phyloP scores from a whole-genome alignment of 257 asterid species.

The Leonotis leonurus region DNA sequence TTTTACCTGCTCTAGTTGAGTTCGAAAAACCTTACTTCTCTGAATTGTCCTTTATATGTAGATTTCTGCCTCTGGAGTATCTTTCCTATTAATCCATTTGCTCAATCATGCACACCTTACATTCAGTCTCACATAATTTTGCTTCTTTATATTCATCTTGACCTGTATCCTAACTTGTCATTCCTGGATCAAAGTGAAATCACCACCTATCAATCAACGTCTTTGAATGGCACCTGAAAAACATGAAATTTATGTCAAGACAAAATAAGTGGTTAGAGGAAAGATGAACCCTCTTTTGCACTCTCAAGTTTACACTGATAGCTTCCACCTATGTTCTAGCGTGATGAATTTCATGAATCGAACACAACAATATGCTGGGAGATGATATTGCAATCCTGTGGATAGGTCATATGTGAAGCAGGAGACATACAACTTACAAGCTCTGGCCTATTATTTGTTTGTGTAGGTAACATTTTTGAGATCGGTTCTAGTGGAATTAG shows the following conservation, averaged over 20 bases:
- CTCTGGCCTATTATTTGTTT: conserved; percentile 1
- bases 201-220: not conserved
- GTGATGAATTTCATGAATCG: not conserved
- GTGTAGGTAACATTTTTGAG: conserved; percentile 65
- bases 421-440: not conserved
- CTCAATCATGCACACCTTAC: not conserved
- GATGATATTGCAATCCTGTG: not conserved
- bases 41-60: not conserved
- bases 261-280: not conserved
- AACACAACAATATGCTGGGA: not conserved
- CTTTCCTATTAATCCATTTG: not conserved
- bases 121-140: not conserved
- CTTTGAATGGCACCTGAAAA: not conserved
- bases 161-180: no score
- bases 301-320: not conserved
- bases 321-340: not conserved
- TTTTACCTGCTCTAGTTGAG: not conserved
- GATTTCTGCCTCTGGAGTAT: not conserved
- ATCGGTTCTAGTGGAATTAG: conserved; percentile 82
- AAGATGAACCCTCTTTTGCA: not conserved
- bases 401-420: not conserved
- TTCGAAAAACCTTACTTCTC: not conserved
- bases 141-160: no score
- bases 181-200: no score
- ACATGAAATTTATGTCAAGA: not conserved